phyloP scores from a whole-genome alignment of 2,329 filamentous ascomycete genomes.

The Botrytis porri region DNA sequence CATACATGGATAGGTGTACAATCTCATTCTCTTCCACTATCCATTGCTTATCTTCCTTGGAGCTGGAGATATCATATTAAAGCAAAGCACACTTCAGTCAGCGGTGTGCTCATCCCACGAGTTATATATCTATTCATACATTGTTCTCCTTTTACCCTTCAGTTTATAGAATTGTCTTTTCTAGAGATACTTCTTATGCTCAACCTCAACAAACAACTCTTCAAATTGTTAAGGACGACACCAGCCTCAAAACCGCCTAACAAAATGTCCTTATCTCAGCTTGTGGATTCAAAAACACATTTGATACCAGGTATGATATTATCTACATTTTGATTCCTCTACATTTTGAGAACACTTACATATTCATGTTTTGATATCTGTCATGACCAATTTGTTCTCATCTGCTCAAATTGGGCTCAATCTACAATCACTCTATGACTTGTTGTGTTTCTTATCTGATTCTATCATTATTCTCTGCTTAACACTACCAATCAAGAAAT shows the following conservation, averaged over 20 bases:
- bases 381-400: neutral
- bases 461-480: neutral
- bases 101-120: neutral
- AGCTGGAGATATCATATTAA: neutral
- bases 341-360: neutral
- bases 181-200: neutral
- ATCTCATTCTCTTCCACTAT: neutral
- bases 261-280: constrained; percentile 33
- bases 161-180: neutral
- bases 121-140: neutral
- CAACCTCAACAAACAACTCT: constrained; percentile 3
- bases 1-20: neutral
- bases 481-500: neutral
- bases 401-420: neutral
- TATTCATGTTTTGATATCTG: neutral
- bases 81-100: neutral
- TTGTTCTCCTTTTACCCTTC: neutral
- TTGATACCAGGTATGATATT: constrained; percentile 22
- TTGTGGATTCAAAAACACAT: constrained; percentile 29
- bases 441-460: neutral
- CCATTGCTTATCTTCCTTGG: neutral
- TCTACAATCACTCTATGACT: neutral
- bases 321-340: neutral
- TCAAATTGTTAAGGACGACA: neutral
- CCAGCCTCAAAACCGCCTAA: neutral